These are phyloP conservation scores for Cladophialophora bantiana DNA, from an alignment of 2,329 filamentous ascomycete genomes.

Conservation along the genomic window DNA sequence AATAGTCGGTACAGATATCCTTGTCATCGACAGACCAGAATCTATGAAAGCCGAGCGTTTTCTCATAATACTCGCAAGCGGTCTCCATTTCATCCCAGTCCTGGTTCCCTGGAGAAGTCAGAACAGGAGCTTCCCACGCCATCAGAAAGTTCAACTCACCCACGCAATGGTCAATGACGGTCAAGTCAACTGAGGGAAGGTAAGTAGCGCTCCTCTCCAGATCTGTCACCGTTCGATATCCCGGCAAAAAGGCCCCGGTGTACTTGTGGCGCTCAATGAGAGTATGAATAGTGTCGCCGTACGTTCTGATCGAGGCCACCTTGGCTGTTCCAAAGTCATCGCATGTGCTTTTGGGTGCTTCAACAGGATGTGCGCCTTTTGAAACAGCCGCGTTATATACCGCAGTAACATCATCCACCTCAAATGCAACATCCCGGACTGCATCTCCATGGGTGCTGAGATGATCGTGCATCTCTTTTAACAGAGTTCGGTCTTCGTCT, in stretches of 20 bases:
- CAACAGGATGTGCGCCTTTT: slow-evolving; percentile 52
- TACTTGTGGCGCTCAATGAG: slow-evolving; percentile 78
- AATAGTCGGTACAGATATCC: slow-evolving; percentile 91
- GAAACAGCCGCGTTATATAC: slow-evolving; percentile 77
- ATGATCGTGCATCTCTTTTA: slow-evolving; percentile 80
- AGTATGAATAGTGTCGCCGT: slow-evolving; percentile 94
- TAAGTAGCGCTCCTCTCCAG: slow-evolving; percentile 55
- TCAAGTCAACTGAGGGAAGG: slow-evolving; percentile 71
- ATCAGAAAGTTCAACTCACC: slow-evolving; percentile 53
- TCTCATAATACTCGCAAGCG: slow-evolving; percentile 78
- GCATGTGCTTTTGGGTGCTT: slow-evolving; percentile 62
- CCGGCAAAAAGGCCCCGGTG: slow-evolving; percentile 79
- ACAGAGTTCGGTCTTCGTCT: slow-evolving; percentile 66
- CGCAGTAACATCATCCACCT: slow-evolving; percentile 85
- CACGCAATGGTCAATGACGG: slow-evolving; percentile 92
- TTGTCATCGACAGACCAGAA: slow-evolving; percentile 98
- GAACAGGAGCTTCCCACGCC: not conserved
- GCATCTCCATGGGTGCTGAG: slow-evolving; percentile 89
- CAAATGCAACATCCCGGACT: slow-evolving; percentile 93
- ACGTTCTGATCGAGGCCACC: slow-evolving; percentile 84
- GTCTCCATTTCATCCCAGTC: slow-evolving; percentile 87
- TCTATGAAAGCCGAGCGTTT: slow-evolving; percentile 87
- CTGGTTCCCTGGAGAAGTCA: slow-evolving; percentile 67
- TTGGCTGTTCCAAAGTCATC: slow-evolving; percentile 71
- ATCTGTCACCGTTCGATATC: slow-evolving; percentile 66